Conservation (phyloP, 2,329 filamentous ascomycete genomes). For the Aspergillus carbonarius region DNA sequence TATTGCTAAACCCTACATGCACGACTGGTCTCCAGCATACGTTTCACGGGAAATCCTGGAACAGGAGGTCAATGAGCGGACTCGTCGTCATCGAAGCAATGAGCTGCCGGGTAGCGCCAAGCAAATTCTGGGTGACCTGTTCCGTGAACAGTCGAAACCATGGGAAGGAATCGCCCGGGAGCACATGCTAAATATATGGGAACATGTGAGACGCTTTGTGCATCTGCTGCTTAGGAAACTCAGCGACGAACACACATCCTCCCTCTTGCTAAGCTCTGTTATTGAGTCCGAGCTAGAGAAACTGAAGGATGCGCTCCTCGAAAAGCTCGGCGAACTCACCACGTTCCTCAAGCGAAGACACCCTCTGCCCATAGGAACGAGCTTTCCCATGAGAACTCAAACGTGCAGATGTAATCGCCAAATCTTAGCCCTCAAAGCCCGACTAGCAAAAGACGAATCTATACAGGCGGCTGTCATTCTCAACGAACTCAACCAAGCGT, state of each 20-base stretch:
- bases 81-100: constrained; percentile 28
- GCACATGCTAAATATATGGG: constrained; percentile 28
- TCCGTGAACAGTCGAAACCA: constrained; percentile 34
- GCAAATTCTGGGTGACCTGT: constrained; percentile 32
- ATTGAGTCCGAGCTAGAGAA: constrained; percentile 26
- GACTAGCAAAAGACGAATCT: background rate
- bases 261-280: constrained; percentile 16
- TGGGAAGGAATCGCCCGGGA: constrained; percentile 32
- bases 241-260: constrained; percentile 23
- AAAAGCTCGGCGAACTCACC: constrained; percentile 27
- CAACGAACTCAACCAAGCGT: background rate
- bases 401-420: constrained; percentile 10
- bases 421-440: background rate
- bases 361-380: constrained; percentile 21
- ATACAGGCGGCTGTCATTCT: background rate
- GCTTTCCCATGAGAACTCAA: constrained; percentile 15
- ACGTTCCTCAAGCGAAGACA: constrained; percentile 22
- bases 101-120: constrained; percentile 38
- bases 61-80: constrained; percentile 27
- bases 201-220: constrained; percentile 22
- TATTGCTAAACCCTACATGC: constrained; percentile 15
- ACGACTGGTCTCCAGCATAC: constrained; percentile 10
- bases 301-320: constrained; percentile 16
- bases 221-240: constrained; percentile 24
- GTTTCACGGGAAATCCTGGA: constrained; percentile 7